Evolutionary conservation across 2,329 filamentous ascomycete genomes (phyloP).

Genomic region (Xylariaceae sp.): DNA sequence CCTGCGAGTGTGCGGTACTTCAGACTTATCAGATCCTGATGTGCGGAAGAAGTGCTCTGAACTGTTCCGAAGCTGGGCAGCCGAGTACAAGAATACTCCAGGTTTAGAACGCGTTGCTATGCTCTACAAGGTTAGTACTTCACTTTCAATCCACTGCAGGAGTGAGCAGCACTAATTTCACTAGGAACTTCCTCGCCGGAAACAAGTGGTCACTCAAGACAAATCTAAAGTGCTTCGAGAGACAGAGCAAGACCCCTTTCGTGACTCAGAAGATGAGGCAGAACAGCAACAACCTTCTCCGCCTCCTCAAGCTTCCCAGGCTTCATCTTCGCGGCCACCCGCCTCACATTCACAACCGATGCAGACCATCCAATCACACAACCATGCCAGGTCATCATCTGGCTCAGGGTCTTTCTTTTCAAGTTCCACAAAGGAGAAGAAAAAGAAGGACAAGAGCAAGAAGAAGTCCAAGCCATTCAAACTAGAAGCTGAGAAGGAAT

Average conservation of each 20-base stretch:
- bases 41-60: slow-evolving; percentile 90
- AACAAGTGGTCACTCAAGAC: slow-evolving; percentile 76
- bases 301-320: slow-evolving; percentile 27
- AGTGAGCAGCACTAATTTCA: slow-evolving; percentile 20
- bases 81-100: slow-evolving; percentile 78
- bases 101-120: slow-evolving; percentile 82
- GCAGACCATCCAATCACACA: slow-evolving; percentile 48
- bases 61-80: slow-evolving; percentile 86
- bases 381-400: slow-evolving; percentile 45
- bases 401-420: slow-evolving; percentile 50
- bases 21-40: slow-evolving; percentile 80
- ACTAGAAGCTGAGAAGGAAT: slow-evolving; percentile 84
- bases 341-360: slow-evolving; percentile 37
- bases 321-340: slow-evolving; percentile 42
- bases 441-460: slow-evolving; percentile 52
- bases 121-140: slow-evolving; percentile 67
- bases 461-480: slow-evolving; percentile 74
- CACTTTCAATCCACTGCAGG: background rate
- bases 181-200: slow-evolving; percentile 68
- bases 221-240: slow-evolving; percentile 85
- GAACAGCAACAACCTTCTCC: slow-evolving; percentile 46
- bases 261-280: slow-evolving; percentile 68
- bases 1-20: slow-evolving; percentile 84
- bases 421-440: slow-evolving; percentile 56
- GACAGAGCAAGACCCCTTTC: slow-evolving; percentile 73